phyloP scores from a whole-genome alignment of 177 flowering plant species.

The Tripterygium wilfordii region DNA sequence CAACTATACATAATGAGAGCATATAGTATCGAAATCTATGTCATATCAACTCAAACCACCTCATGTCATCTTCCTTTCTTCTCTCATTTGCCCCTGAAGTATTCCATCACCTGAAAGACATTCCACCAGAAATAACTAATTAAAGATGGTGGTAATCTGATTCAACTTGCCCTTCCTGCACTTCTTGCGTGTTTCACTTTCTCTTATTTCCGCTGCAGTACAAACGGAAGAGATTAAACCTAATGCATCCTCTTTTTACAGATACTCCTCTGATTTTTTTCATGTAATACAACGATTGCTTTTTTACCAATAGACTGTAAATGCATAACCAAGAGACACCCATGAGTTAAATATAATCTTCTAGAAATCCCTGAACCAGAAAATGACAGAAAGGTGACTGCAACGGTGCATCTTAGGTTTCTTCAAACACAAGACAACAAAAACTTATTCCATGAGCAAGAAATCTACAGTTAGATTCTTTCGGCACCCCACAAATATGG shows the following conservation, averaged over 20 bases:
- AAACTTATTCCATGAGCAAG: slow-evolving; percentile 15
- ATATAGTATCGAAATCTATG: too few relatives aligned
- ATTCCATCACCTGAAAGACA: too few relatives aligned
- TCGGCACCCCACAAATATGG: slow-evolving; percentile 15
- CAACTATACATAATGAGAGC: too few relatives aligned
- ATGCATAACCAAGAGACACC: not conserved
- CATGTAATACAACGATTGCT: too few relatives aligned
- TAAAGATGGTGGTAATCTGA: too few relatives aligned
- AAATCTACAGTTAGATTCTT: slow-evolving; percentile 12
- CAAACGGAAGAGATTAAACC: not conserved
- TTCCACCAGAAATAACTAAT: too few relatives aligned
- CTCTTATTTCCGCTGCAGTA: not conserved
- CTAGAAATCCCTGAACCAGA: not conserved
- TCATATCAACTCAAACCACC: too few relatives aligned
- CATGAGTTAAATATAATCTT: not conserved
- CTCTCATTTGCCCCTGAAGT: too few relatives aligned
- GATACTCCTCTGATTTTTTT: not conserved
- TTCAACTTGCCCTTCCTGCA: not conserved
- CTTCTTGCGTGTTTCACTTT: not conserved
- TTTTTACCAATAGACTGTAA: not conserved
- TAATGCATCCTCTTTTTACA: not conserved
- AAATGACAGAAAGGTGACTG: not conserved
- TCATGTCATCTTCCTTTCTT: too few relatives aligned
- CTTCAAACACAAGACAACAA: slow-evolving; percentile 20
- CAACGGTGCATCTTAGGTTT: slow-evolving; percentile 11